Evolutionary conservation across 2,329 filamentous ascomycete genomes (phyloP), one percentile per base, ranked within the genome.

Genomic region (Diaporthe caulivora): DNA sequence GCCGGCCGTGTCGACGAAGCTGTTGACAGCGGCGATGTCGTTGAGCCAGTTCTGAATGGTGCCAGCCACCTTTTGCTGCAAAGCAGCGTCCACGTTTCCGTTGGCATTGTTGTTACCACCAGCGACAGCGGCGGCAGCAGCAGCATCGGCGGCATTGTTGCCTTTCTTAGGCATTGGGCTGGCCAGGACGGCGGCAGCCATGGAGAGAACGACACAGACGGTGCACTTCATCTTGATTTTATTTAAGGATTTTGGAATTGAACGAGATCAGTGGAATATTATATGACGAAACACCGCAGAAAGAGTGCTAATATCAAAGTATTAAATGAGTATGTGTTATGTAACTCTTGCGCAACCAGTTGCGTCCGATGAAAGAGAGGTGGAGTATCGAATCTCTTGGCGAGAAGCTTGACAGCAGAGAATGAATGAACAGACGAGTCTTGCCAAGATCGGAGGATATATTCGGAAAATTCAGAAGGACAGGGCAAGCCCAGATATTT

Each of bases 1-100:
- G 3, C 51, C 58, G 10, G 70, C 70, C 21, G 70, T 72, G 70
- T 72, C 70, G 26, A 72, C 70, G 13, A 72, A 72, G 21, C 29
- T 67, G 40, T 72, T 72, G 0, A 72, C 70, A 40, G 49, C 70
- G 21, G 64, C 53, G 6, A 72, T 72, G 18, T 72, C 70, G 24
- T 54, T 44, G 31, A 72, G 26, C 70, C 70, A 72, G n/a, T 67
- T 31, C 40, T 72, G 40, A 29, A 72, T 67, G n/a, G 49, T 55
- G 26, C 37, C 51, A 13, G 60, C 29, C 1, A 72, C 51, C 29
- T 67, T 29, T 60, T 72, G 58, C 34, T 53, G 58, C 11, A 31
- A 15, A 26, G 54, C 54, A 42, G 54, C 40, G 24, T 57, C 54
- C 26, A 58, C 44, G 15, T 51, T 71, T 29, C 9, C 57, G 4